phyloP scores from a whole-genome alignment of 2,329 filamentous ascomycete genomes.

The Monosporascus sp. region DNA sequence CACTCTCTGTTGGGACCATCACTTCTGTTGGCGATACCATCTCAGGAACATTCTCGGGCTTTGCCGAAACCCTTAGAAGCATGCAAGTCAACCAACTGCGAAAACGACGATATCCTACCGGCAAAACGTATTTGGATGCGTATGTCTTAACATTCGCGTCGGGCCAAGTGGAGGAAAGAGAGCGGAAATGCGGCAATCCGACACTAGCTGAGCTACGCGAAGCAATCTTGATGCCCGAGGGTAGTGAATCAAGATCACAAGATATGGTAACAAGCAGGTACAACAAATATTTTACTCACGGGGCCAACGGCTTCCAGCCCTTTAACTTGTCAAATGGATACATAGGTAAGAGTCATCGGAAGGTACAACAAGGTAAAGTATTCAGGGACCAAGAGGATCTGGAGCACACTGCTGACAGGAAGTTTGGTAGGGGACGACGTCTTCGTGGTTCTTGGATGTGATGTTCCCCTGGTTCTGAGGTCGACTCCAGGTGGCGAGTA shows the following conservation, averaged over 20 bases:
- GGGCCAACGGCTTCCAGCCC: background rate
- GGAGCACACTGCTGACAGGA: no score
- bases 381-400: background rate
- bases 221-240: background rate
- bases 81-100: background rate
- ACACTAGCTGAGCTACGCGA: background rate
- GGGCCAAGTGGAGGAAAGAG: background rate
- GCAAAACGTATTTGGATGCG: slow-evolving; percentile 10
- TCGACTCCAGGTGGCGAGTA: slow-evolving; percentile 4
- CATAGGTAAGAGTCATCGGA: slow-evolving; percentile 1
- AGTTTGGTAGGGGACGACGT: slow-evolving; percentile 11
- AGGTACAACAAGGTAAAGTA: slow-evolving; percentile 5
- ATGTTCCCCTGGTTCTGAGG: slow-evolving; percentile 10
- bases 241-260: background rate
- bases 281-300: background rate
- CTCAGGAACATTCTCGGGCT: background rate
- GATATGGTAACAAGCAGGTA: no score
- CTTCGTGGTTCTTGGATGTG: slow-evolving; percentile 11
- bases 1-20: slow-evolving; percentile 4
- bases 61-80: background rate
- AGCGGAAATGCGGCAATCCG: background rate
- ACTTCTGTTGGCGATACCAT: background rate
- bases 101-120: slow-evolving; percentile 4
- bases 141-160: slow-evolving; percentile 6
- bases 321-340: slow-evolving; percentile 8